phyloP scores from a whole-genome alignment of 1,284 basidiomycete genomes.

The Thelephora terrestris region DNA sequence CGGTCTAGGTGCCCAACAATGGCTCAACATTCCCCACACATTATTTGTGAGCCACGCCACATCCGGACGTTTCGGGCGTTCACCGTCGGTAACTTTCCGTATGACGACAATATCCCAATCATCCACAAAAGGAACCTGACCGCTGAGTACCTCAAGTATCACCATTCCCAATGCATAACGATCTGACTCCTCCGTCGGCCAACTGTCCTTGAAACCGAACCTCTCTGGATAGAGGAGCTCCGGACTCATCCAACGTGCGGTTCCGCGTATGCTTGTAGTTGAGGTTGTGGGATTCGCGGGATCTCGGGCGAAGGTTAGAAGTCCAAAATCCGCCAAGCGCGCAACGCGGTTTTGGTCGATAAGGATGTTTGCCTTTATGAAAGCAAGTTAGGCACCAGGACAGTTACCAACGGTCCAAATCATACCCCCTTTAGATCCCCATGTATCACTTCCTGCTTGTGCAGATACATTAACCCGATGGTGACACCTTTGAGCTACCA shows the following conservation, averaged over 20 bases:
- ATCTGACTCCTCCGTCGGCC: too few relatives aligned
- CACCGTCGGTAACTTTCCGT: not conserved
- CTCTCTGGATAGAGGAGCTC: constrained; percentile 14
- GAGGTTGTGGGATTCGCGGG: not conserved
- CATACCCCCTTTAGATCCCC: constrained; percentile 11
- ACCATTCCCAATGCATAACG: too few relatives aligned
- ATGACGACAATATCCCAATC: not conserved
- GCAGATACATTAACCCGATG: constrained; percentile 8
- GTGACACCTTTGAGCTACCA: constrained; percentile 5
- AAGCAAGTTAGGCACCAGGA: too few relatives aligned
- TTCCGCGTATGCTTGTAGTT: constrained; percentile 3
- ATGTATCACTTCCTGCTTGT: constrained; percentile 9
- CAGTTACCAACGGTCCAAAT: not conserved
- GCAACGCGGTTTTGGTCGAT: constrained; percentile 4
- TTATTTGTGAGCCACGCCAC: not conserved
- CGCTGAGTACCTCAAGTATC: not conserved
- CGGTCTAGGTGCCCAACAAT: not conserved
- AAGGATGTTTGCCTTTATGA: constrained; percentile 8
- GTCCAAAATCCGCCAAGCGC: constrained; percentile 10
- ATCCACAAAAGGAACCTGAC: not conserved
- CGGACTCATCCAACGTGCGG: constrained; percentile 11
- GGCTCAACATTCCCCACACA: not conserved
- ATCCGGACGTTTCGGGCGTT: not conserved
- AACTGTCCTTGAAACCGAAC: not conserved
- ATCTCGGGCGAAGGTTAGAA: constrained; percentile 5